Percentiles rank a stretch among this genome's conserved stretches.
phyloP scores from a whole-genome alignment of 129 eudicot genomes.

The Deinandra increscens region DNA sequence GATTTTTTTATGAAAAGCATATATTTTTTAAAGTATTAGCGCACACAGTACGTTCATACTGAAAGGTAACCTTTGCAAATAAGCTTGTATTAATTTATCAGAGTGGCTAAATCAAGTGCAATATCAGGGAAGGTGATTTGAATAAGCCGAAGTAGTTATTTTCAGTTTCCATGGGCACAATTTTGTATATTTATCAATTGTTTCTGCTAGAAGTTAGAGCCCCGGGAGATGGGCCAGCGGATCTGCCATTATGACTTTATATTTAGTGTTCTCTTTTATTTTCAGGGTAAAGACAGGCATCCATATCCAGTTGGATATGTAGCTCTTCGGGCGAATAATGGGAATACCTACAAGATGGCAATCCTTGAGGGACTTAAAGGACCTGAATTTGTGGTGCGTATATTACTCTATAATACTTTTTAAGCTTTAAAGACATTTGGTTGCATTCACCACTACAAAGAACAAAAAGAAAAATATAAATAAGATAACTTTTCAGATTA shows the following conservation, averaged over 20 bases:
- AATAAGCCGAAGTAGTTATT: background rate
- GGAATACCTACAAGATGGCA: constrained; percentile 69
- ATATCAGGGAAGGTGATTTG: constrained; percentile 8
- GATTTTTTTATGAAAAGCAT: background rate
- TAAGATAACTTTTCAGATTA: constrained; percentile 51
- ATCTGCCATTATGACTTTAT: constrained; percentile 4
- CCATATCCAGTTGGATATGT: constrained; percentile 93
- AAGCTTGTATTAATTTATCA: background rate
- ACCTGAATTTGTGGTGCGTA: constrained; percentile 74
- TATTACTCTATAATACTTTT: constrained; percentile 16
- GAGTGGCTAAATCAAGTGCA: constrained; percentile 20
- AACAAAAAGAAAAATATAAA: background rate
- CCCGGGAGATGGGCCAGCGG: background rate
- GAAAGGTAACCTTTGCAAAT: constrained; percentile 5
- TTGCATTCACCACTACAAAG: constrained; percentile 11
- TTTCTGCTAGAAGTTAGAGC: constrained; percentile 18
- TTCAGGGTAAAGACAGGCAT: constrained; percentile 92
- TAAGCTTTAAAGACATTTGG: constrained; percentile 6
- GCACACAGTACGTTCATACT: background rate
- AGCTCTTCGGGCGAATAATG: constrained; percentile 61
- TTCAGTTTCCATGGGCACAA: background rate
- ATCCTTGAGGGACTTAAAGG: constrained; percentile 87
- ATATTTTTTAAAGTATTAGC: background rate
- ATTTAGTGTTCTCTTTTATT: constrained; percentile 7
- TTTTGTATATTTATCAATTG: background rate